Conservation (phyloP, 148 eudicot species). For the Amaranthus hypochondriacus region DNA sequence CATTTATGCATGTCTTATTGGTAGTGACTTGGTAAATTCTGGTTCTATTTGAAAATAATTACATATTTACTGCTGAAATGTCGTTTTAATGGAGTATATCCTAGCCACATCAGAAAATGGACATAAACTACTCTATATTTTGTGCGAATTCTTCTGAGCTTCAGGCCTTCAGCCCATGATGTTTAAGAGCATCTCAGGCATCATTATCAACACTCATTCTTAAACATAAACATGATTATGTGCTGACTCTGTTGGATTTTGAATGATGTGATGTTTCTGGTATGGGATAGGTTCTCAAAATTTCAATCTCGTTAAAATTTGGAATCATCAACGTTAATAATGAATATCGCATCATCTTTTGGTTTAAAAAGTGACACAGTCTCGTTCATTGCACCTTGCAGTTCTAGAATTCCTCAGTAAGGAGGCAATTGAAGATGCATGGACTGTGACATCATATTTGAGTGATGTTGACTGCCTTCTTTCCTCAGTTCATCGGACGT, state of each 20-base stretch:
- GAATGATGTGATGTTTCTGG: not conserved
- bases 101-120: not conserved
- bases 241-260: not conserved
- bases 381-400: slow-evolving; percentile 29
- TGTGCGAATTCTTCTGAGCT: not conserved
- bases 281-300: not conserved
- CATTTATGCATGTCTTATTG: not conserved
- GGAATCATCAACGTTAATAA: not conserved
- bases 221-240: not conserved
- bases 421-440: slow-evolving; percentile 91
- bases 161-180: not conserved
- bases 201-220: not conserved
- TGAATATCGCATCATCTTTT: not conserved
- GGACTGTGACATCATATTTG: slow-evolving; percentile 60
- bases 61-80: not conserved
- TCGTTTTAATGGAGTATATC: not conserved
- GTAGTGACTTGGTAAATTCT: too few species aligned
- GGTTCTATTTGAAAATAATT: not conserved
- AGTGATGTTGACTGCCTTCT: slow-evolving; percentile 91
- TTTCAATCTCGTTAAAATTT: too few species aligned
- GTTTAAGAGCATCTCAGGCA: not conserved
- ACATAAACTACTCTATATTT: not conserved
- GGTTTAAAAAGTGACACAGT: not conserved
- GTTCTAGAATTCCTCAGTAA: slow-evolving; percentile 78
- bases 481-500: slow-evolving; percentile 46